Percentiles rank a stretch among this genome's conserved stretches.
Evolutionary conservation across 176 grass and related monocot species (phyloP).

Genomic region (Hordeum marinum): DNA sequence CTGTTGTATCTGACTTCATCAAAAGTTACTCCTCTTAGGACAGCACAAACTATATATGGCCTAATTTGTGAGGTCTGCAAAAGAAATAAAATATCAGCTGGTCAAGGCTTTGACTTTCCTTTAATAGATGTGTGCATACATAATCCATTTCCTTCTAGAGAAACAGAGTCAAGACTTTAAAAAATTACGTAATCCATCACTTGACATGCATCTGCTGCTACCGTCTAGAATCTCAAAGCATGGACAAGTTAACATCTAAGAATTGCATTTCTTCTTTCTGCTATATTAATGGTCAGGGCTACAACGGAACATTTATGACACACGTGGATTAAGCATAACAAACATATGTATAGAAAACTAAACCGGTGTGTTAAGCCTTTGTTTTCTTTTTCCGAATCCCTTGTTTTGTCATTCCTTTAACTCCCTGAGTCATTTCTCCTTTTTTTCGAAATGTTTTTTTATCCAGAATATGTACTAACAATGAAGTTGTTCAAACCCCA

Average conservation of each 20-base stretch:
- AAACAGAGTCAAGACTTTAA: not conserved
- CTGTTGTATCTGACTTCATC: slow-evolving; percentile 93
- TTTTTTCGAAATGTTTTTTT: not conserved
- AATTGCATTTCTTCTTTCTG: not conserved
- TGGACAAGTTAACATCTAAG: not conserved
- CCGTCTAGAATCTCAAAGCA: not conserved
- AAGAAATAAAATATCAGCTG: slow-evolving; percentile 7
- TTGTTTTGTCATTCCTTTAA: not conserved
- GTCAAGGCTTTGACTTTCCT: not conserved
- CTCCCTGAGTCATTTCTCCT: not conserved
- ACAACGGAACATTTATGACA: not conserved
- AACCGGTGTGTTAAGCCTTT: not conserved
- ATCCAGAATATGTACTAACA: not conserved
- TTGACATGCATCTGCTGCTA: not conserved
- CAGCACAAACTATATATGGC: slow-evolving; percentile 81
- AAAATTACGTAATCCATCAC: not conserved
- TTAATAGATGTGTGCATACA: not conserved
- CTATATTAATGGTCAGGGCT: not conserved
- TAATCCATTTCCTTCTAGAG: not conserved
- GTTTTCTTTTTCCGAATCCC: not conserved
- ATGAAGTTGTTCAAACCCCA: not conserved
- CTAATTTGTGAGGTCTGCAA: slow-evolving; percentile 83
- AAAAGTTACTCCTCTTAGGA: slow-evolving; percentile 82
- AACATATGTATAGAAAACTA: not conserved
- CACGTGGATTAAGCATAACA: not conserved